Evolutionary conservation across 345 rosid species (phyloP), one percentile per base, ranked within the genome.

Genomic region (Heritiera littoralis): DNA sequence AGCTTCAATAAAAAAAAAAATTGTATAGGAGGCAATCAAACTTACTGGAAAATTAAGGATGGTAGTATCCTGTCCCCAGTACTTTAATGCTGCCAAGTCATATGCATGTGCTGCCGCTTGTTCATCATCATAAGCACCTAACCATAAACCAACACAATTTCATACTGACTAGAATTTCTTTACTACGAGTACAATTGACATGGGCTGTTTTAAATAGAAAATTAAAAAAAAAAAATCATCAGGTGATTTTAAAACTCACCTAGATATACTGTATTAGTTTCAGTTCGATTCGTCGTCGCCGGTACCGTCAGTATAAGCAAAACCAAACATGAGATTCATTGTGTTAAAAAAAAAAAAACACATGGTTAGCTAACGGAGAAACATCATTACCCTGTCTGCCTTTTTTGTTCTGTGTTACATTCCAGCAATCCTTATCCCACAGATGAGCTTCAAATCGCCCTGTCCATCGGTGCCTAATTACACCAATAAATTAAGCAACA

Each of bases 31-130:
- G 5, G 5, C 6, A 40, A 40, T 35, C 3, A 32, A 61, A 30
- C n/a, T 52, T 88, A 96, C 98, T 15, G 97, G 95, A 72, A 94
- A 92, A 81, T 96, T 96, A 70, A 94, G 95, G 82, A 89, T 40
- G 5, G 5, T 86, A 18, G 97, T 89, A 9, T 91, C 91, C 1
- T 64, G 90, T 76, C 99, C 97, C 98, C 99, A 94, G 63, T 91
- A 94, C 83, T 92, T 96, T 78, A 96, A 81, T 84, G 99, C 98
- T 4, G 98, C 98, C 84, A 94, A 84, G 88, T 94, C 99, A 83
- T 94, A 94, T 2, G 97, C 97, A 83, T 86, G 98, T 80, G 98
- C 99, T 2, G 97, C 99, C 7, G 97, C 94, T 86, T 84, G 92
- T 86, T 96, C 99, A 61, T 94, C 88, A 58, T 92, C 95, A 78